Evolutionary conservation across 2,329 filamentous ascomycete species (phyloP).

Genomic region (Cadophora sp.): DNA sequence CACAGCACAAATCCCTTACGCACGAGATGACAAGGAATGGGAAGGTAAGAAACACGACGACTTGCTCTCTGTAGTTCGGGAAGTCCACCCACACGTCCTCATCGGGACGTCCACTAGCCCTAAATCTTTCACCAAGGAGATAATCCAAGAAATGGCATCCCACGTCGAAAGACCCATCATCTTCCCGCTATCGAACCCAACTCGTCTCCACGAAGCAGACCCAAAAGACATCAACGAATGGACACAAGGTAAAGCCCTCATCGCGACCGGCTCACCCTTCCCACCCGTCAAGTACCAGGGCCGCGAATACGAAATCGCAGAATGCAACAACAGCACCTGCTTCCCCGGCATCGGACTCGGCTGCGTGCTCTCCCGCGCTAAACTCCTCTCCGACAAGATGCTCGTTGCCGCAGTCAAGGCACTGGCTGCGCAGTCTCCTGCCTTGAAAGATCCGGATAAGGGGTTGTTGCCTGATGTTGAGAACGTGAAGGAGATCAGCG

Average conservation of each 20-base stretch:
- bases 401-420: conserved; percentile 80
- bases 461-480: conserved; percentile 80
- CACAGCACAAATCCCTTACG: conserved; percentile 70
- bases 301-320: conserved; percentile 62
- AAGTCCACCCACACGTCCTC: conserved; percentile 79
- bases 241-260: conserved; percentile 78
- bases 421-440: conserved; percentile 74
- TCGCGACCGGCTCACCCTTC: conserved; percentile 87
- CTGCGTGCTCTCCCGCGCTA: conserved; percentile 72
- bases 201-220: conserved; percentile 80
- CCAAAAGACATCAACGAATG: conserved; percentile 78
- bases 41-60: conserved; percentile 58
- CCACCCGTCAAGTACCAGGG: conserved; percentile 70
- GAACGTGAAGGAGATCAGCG: conserved; percentile 76
- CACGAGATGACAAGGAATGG: conserved; percentile 70
- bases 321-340: conserved; percentile 88
- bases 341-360: conserved; percentile 89
- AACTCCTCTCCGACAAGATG: conserved; percentile 76
- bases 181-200: conserved; percentile 86
- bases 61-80: conserved; percentile 71
- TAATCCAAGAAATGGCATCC: conserved; percentile 77
- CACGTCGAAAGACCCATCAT: conserved; percentile 77
- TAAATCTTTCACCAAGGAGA: conserved; percentile 74
- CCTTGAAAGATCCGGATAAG: conserved; percentile 64
- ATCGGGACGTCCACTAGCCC: conserved; percentile 85